A percentile compares a stretch with the other conserved stretches of the same genome.
These are phyloP conservation scores for Salix viminalis DNA, from an alignment of 345 rosid genomes.

Conservation along the genomic window DNA sequence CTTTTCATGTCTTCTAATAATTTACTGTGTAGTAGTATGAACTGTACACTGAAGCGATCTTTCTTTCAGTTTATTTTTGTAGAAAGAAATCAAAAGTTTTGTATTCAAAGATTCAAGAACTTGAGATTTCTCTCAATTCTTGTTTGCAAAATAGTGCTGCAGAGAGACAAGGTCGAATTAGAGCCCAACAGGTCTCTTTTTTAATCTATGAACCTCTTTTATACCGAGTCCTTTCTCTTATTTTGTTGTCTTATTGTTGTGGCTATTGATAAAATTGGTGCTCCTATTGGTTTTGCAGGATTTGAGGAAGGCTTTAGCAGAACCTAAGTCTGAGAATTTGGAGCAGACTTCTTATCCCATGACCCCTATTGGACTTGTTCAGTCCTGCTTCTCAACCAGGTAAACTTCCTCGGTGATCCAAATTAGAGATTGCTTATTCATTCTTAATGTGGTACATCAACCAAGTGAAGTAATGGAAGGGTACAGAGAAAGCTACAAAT, in stretches of 20 bases:
- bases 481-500: not conserved
- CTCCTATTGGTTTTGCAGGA: slow-evolving; percentile 33
- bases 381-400: slow-evolving; percentile 82
- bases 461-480: not conserved
- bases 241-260: not conserved
- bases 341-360: slow-evolving; percentile 55
- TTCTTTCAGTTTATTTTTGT: slow-evolving; percentile 44
- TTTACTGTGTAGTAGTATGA: not conserved
- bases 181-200: slow-evolving; percentile 70
- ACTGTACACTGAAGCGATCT: not conserved
- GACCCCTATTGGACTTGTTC: slow-evolving; percentile 69
- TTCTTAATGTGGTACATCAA: not conserved
- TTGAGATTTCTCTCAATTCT: slow-evolving; percentile 56
- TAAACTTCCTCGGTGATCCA: slow-evolving; percentile 9
- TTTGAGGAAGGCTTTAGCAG: slow-evolving; percentile 61
- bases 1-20: not conserved
- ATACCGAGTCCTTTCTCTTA: not conserved
- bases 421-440: not conserved
- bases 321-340: slow-evolving; percentile 33
- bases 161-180: slow-evolving; percentile 84
- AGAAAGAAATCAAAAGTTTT: slow-evolving; percentile 36
- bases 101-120: slow-evolving; percentile 41
- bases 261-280: not conserved
- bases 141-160: slow-evolving; percentile 60
- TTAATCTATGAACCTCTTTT: not conserved